phyloP scores from a whole-genome alignment of 2,329 filamentous ascomycete species.

The Pezicula rhizophila region DNA sequence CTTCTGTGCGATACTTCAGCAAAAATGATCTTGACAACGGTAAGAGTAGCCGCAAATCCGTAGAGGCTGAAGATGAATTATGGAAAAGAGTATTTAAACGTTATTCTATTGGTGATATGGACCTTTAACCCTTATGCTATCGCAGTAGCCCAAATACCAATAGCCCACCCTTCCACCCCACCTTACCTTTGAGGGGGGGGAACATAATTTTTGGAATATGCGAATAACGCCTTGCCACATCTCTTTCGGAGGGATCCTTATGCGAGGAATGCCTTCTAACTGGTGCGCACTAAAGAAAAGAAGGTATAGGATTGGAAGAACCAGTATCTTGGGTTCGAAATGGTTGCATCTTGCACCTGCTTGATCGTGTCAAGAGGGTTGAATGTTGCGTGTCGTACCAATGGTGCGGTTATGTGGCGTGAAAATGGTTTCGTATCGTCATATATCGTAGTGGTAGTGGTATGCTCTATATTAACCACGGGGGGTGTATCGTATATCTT shows the following conservation, averaged over 20 bases:
- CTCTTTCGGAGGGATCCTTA: background rate
- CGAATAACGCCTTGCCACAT: conserved; percentile 1
- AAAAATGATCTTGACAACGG: background rate
- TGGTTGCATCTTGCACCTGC: background rate
- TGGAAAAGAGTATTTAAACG: background rate
- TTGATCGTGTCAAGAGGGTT: too few species aligned
- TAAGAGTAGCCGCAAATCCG: background rate
- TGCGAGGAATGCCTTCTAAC: background rate
- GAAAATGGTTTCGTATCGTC: conserved; percentile 1
- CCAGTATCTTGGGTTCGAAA: background rate
- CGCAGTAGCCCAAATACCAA: background rate
- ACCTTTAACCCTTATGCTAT: conserved; percentile 1
- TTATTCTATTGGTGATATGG: conserved; percentile 1
- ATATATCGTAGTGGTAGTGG: conserved; percentile 4
- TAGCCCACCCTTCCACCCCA: background rate
- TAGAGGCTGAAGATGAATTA: background rate
- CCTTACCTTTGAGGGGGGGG: too few species aligned
- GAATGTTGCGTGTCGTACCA: background rate
- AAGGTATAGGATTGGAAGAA: background rate
- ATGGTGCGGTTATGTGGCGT: conserved; percentile 1
- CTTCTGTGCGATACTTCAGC: too few species aligned
- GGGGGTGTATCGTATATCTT: background rate
- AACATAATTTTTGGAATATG: background rate
- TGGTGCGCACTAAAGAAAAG: background rate
- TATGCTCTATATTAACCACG: background rate